Percentiles rank a stretch among this genome's conserved stretches.
Evolutionary conservation across 805 yeast species (phyloP).

Genomic region (Wickerhamiella shivajii): DNA sequence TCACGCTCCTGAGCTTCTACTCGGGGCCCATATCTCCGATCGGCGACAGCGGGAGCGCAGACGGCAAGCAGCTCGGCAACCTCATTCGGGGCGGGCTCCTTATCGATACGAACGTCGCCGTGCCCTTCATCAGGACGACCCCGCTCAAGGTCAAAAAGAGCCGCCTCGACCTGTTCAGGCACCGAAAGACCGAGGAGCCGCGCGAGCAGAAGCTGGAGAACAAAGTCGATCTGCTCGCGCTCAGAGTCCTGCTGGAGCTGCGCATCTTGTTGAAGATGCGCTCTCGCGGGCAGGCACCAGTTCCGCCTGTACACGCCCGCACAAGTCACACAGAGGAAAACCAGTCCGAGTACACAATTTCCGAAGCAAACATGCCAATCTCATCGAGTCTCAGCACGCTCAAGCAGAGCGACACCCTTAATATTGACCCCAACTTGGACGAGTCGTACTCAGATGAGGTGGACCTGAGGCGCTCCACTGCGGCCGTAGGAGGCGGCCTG

Average conservation of each 20-base stretch:
- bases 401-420: too few relatives aligned
- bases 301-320: too few relatives aligned
- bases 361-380: too few relatives aligned
- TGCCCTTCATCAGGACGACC: constrained; percentile 13
- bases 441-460: constrained; percentile 3
- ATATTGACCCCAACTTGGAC: constrained; percentile 5
- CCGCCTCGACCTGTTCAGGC: constrained; percentile 3
- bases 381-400: too few relatives aligned
- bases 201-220: constrained; percentile 14
- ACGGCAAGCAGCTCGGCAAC: constrained; percentile 13
- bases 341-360: too few relatives aligned
- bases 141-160: constrained; percentile 8
- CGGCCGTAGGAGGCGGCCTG: neutral
- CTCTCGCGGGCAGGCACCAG: too few relatives aligned
- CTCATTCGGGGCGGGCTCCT: constrained; percentile 20
- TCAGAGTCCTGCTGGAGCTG: constrained; percentile 22
- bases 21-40: constrained; percentile 8
- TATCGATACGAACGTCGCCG: constrained; percentile 16
- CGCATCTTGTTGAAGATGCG: too few relatives aligned
- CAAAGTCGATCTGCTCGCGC: constrained; percentile 22
- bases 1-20: constrained; percentile 14
- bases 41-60: neutral
- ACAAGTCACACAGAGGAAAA: too few relatives aligned
- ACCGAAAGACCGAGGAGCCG: constrained; percentile 6
- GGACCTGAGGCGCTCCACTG: constrained; percentile 4